Percentiles rank a stretch among this genome's conserved stretches.
Conservation (phyloP, 306 rosid species). For the Rosa chinensis region DNA sequence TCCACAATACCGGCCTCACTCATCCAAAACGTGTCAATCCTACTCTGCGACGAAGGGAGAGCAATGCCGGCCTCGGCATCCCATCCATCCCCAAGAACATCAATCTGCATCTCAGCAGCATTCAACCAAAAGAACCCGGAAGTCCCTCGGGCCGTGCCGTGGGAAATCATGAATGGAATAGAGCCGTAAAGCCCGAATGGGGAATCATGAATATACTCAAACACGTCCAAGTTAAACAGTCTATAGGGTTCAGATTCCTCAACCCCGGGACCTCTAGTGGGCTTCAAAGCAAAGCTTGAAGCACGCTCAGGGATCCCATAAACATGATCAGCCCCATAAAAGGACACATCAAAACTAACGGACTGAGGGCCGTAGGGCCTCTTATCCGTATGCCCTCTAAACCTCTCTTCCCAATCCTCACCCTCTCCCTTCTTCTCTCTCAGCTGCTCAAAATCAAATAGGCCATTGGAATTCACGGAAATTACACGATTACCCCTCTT, state of each 20-base stretch:
- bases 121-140: constrained; percentile 92
- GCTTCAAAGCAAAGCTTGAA: constrained; percentile 62
- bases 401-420: constrained; percentile 80
- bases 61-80: constrained; percentile 66
- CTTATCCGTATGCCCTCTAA: constrained; percentile 62
- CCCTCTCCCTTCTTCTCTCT: constrained; percentile 59
- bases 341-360: constrained; percentile 83
- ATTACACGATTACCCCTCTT: constrained; percentile 57
- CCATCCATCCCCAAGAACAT: constrained; percentile 86
- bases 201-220: constrained; percentile 77
- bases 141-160: constrained; percentile 67
- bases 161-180: constrained; percentile 88
- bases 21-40: constrained; percentile 93
- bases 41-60: constrained; percentile 59
- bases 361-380: constrained; percentile 94
- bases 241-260: constrained; percentile 89
- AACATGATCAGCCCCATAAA: constrained; percentile 72
- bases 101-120: constrained; percentile 98
- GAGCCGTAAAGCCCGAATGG: constrained; percentile 93
- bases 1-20: constrained; percentile 91
- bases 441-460: constrained; percentile 87
- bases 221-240: constrained; percentile 83
- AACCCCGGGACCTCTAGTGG: constrained; percentile 82
- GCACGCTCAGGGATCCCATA: constrained; percentile 97
- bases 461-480: constrained; percentile 76